phyloP scores from a whole-genome alignment of 1,139 yeast species.

The Lizanozyma gosingica region DNA sequence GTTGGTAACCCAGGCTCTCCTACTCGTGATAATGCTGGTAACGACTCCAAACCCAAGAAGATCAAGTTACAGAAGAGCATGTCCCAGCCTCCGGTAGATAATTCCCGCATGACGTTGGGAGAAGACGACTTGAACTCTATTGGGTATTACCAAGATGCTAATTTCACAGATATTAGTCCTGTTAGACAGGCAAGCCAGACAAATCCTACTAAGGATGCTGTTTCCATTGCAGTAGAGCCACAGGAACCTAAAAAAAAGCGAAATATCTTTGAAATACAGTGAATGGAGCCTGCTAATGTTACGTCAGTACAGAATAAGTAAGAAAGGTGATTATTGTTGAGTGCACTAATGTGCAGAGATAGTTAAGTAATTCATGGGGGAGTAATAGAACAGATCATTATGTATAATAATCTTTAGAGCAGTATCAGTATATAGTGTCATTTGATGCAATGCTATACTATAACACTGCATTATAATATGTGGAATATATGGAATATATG shows the following conservation, averaged over 20 bases:
- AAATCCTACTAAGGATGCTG: neutral
- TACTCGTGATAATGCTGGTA: neutral
- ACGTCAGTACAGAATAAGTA: too few relatives aligned
- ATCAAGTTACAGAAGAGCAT: neutral
- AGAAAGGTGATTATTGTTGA: too few relatives aligned
- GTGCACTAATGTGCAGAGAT: too few relatives aligned
- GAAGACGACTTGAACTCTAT: constrained; percentile 1
- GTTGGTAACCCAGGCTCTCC: neutral
- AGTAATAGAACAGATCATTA: too few relatives aligned
- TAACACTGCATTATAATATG: too few relatives aligned
- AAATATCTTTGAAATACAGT: constrained; percentile 2
- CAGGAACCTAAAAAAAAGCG: constrained; percentile 1
- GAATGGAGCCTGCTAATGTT: too few relatives aligned
- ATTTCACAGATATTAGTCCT: constrained; percentile 1
- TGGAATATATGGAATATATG: too few relatives aligned
- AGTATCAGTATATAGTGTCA: too few relatives aligned
- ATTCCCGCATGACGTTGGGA: constrained; percentile 1
- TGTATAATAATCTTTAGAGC: too few relatives aligned
- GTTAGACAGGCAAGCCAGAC: constrained; percentile 1
- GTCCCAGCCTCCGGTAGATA: constrained; percentile 1
- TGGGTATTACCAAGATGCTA: constrained; percentile 1
- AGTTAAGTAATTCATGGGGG: too few relatives aligned
- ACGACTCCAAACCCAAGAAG: neutral
- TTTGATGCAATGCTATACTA: too few relatives aligned
- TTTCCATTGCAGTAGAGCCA: neutral